Evolutionary conservation across 768 basidiomycete species (phyloP), one percentile per base, ranked within the genome.

Genomic region (Phanerodontia chrysosporium): DNA sequence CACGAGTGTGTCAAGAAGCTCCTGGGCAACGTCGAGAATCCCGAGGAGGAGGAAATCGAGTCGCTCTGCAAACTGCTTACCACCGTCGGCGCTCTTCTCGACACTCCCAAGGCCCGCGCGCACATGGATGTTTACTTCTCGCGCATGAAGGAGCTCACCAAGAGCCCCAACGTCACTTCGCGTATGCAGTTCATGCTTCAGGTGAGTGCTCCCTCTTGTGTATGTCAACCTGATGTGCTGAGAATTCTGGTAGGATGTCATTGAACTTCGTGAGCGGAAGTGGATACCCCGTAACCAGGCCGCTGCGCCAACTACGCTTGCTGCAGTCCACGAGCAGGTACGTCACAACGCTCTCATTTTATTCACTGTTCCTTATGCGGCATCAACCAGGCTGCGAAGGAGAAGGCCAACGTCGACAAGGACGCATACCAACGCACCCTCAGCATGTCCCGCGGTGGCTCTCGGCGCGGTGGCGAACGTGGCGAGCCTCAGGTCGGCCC

Each of bases 1-100:
- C 91, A 95, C 78, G 91, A 94, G 74, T 99, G 96, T 79, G 87
- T 98, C 70, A 93, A 94, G 83, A 95, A 96, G 76, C 82, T 98
- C 13, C 79, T 98, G 13, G 84, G 88, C 56, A 98, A 99, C 70
- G 89, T 96, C 58, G 87, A 93, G 65, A 91, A 92, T 67, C 97
- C 95, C 0, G 95, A 98, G 69, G 96, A 98, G 75, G 96, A 98
- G 76, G 95, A 97, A 69, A 90, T 99, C 63, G 96, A 98, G 80
- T 92, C 89, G 49, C 81, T 97, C 58, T 98, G 95, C 82, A 94
- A 93, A 72, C 82, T 98, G 55, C 73, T 99, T 54, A 82, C 88
- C 22, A 98, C 96, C 6, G 92, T 98, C 54, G 96, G 96, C 55
- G 78, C 80, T 57, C 77, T 82, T 18, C 83, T 98, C 55, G 97